phyloP scores from a whole-genome alignment of 306 rosid species.

The Malus domestica region ASM211411v1 NC_041802.1:1707001-1707500 shows the following conservation, averaged over 20 bases:
- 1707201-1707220: slow-evolving; percentile 80
- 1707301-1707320: slow-evolving; percentile 90
- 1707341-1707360: not conserved
- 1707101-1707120: slow-evolving; percentile 72
- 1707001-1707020: slow-evolving; percentile 81
- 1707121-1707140: slow-evolving; percentile 68
- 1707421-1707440: slow-evolving; percentile 89
- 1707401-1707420: slow-evolving; percentile 48
- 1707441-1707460: slow-evolving; percentile 72
- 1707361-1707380: not conserved
- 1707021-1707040: slow-evolving; percentile 80
- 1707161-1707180: slow-evolving; percentile 52
- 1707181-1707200: slow-evolving; percentile 62
- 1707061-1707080: slow-evolving; percentile 53
- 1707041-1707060: slow-evolving; percentile 80
- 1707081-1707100: slow-evolving; percentile 50
- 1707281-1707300: slow-evolving; percentile 74
- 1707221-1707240: slow-evolving; percentile 69
- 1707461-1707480: slow-evolving; percentile 76
- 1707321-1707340: slow-evolving; percentile 35
- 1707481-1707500: slow-evolving; percentile 77
- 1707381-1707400: not conserved
- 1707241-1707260: slow-evolving; percentile 86
- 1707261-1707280: slow-evolving; percentile 91
- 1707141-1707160: slow-evolving; percentile 51